A percentile compares a stretch with the other conserved stretches of the same genome.
phyloP scores from a whole-genome alignment of 768 basidiomycete genomes.

The Tulasnella sp. region DNA sequence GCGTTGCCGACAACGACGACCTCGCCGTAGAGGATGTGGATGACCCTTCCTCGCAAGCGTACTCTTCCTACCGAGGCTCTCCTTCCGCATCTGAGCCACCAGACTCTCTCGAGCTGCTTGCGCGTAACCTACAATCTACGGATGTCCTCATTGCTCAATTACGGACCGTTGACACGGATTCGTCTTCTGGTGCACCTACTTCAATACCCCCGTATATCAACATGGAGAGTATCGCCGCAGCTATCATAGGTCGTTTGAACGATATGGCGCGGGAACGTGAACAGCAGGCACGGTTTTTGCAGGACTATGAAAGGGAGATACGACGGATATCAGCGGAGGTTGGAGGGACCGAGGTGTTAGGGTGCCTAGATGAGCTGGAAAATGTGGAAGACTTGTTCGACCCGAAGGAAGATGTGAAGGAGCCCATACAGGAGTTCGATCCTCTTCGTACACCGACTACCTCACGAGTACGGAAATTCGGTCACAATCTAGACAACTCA shows the following conservation, averaged over 20 bases:
- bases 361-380: slow-evolving; percentile 54
- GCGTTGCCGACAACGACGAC: not conserved
- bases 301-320: slow-evolving; percentile 72
- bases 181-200: slow-evolving; percentile 23
- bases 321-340: slow-evolving; percentile 65
- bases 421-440: not conserved
- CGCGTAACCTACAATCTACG: slow-evolving; percentile 64
- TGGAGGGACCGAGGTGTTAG: slow-evolving; percentile 63
- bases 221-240: slow-evolving; percentile 62
- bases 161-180: slow-evolving; percentile 53
- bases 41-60: not conserved
- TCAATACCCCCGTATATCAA: slow-evolving; percentile 26
- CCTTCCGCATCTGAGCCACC: slow-evolving; percentile 23
- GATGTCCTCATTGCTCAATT: slow-evolving; percentile 67
- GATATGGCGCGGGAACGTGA: slow-evolving; percentile 68
- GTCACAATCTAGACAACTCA: not conserved
- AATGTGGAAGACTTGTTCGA: slow-evolving; percentile 38
- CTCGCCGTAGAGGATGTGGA: not conserved
- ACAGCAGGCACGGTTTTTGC: slow-evolving; percentile 65
- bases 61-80: not conserved
- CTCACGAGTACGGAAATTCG: not conserved
- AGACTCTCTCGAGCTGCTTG: slow-evolving; percentile 64
- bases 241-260: slow-evolving; percentile 67
- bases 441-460: slow-evolving; percentile 21
- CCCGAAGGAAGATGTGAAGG: slow-evolving; percentile 2